These are phyloP conservation scores for Petrea volubilis DNA, from an alignment of 257 asterid genomes.

Conservation along the genomic window DNA sequence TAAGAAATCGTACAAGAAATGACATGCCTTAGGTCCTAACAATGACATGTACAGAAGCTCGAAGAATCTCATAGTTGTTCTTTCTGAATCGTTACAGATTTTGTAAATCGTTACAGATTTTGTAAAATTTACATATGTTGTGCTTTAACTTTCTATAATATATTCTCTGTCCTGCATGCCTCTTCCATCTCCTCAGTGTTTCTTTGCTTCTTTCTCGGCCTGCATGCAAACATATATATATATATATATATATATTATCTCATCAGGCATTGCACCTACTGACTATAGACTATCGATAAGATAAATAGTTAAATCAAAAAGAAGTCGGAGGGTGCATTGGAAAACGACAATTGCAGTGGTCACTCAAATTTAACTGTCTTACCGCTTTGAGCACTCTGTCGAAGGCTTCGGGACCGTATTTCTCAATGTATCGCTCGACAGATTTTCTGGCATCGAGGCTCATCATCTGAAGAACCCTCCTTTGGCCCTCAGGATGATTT, in stretches of 20 bases:
- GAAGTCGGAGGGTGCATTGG: no score
- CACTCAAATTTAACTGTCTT: neutral
- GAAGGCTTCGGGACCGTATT: constrained; percentile 71
- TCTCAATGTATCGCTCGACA: constrained; percentile 71
- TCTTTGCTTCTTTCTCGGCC: constrained; percentile 92
- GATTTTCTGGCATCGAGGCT: constrained; percentile 82
- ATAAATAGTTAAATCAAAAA: no score
- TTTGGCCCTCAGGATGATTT: constrained; percentile 51
- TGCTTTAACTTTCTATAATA: neutral
- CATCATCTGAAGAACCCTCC: constrained; percentile 86
- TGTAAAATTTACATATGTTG: neutral
- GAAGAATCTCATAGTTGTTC: neutral
- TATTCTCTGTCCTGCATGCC: neutral
- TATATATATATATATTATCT: neutral
- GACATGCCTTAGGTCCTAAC: no score
- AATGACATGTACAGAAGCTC: neutral
- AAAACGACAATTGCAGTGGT: no score
- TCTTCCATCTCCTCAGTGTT: constrained; percentile 34
- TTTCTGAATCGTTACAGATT: constrained; percentile 12
- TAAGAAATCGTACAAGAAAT: no score
- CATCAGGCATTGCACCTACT: no score
- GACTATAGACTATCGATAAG: no score
- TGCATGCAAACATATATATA: constrained; percentile 31
- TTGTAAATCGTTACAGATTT: constrained; percentile 8
- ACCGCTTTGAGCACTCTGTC: constrained; percentile 80